phyloP scores from a whole-genome alignment of 176 grass and related monocot species.

The Alloteropsis semialata region DNA sequence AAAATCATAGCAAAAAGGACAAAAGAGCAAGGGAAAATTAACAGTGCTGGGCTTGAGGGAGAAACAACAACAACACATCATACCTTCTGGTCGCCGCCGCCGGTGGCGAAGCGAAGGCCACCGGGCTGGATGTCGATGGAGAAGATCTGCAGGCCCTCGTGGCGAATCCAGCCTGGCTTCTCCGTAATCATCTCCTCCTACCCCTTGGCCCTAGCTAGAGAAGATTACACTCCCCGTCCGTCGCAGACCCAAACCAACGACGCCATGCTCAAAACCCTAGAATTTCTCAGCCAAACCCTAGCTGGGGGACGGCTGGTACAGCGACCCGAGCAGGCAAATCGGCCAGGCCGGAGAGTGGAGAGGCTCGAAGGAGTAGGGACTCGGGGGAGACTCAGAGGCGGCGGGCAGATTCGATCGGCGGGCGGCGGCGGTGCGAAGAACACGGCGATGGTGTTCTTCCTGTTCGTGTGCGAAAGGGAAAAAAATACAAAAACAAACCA shows the following conservation, averaged over 20 bases:
- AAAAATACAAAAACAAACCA: slow-evolving; percentile 15
- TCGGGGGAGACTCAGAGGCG: not conserved
- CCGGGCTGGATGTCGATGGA: slow-evolving; percentile 95
- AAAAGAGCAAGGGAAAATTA: not conserved
- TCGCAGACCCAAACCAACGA: not conserved
- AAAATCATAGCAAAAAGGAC: not conserved
- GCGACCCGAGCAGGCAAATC: not conserved
- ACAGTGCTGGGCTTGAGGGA: not conserved
- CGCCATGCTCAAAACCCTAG: slow-evolving; percentile 50
- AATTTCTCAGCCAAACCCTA: slow-evolving; percentile 43
- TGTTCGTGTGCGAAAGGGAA: not conserved
- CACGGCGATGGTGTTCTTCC: slow-evolving; percentile 37
- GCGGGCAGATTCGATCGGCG: slow-evolving; percentile 20
- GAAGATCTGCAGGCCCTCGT: slow-evolving; percentile 98
- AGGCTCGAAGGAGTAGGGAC: not conserved
- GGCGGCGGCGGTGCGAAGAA: slow-evolving; percentile 40
- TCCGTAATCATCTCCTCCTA: slow-evolving; percentile 72
- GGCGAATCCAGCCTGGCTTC: slow-evolving; percentile 86
- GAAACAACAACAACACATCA: not conserved
- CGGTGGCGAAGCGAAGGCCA: slow-evolving; percentile 78
- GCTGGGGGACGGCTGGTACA: not conserved
- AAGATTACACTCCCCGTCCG: not conserved
- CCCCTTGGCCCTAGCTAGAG: not conserved
- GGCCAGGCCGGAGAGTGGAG: not conserved
- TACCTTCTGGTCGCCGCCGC: slow-evolving; percentile 96